These are phyloP conservation scores for Dactylella cylindrospora DNA, from an alignment of 2,329 filamentous ascomycete genomes.

Conservation along the genomic window DNA sequence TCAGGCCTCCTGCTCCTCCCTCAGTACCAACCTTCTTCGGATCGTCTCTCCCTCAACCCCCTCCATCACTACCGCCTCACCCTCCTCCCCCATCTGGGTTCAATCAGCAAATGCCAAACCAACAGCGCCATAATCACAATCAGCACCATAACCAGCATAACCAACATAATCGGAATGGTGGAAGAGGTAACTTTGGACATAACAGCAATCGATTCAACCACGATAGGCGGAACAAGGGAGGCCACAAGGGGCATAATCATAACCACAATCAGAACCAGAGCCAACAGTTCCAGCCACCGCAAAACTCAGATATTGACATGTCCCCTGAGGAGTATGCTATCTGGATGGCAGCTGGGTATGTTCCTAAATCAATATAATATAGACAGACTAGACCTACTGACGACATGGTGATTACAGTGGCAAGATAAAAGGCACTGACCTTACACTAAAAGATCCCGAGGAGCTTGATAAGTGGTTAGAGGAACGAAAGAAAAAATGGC, in stretches of 20 bases:
- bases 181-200: conserved; percentile 30
- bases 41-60: conserved; percentile 37
- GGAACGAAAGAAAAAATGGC: conserved; percentile 41
- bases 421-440: conserved; percentile 39
- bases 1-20: conserved; percentile 34
- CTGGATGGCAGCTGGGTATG: conserved; percentile 36
- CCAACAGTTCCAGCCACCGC: conserved; percentile 20
- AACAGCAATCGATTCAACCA: conserved; percentile 37
- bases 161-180: conserved; percentile 13
- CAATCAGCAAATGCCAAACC: conserved; percentile 29
- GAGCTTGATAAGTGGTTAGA: conserved; percentile 37
- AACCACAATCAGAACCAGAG: conserved; percentile 14
- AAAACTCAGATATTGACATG: conserved; percentile 34
- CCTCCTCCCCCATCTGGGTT: conserved; percentile 31
- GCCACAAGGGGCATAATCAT: conserved; percentile 20
- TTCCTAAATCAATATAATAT: neutral
- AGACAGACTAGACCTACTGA: neutral
- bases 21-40: conserved; percentile 40
- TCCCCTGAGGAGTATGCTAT: conserved; percentile 38
- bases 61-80: conserved; percentile 37
- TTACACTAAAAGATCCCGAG: conserved; percentile 20
- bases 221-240: conserved; percentile 36
- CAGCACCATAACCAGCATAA: conserved; percentile 32
- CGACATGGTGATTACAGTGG: too few relatives aligned
- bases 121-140: conserved; percentile 28